Conservation (phyloP, 169 alveolate genomes). For the Cyclospora cayetanensis region DNA sequence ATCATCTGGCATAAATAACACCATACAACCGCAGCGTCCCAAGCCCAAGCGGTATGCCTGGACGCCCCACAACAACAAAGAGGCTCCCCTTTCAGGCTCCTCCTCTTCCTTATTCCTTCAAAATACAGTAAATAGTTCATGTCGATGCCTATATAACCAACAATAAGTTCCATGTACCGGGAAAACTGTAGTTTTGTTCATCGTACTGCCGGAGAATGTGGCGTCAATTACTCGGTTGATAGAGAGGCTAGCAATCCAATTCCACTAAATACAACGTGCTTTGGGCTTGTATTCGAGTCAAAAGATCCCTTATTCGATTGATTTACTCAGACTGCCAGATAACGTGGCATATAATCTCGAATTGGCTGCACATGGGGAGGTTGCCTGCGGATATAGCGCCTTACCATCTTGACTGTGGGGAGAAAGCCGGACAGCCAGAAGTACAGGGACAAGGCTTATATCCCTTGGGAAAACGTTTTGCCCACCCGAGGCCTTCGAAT, state of each 20-base stretch:
- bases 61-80: background rate
- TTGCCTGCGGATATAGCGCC: background rate
- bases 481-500: background rate
- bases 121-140: no score
- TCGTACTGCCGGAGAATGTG: no score
- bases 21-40: background rate
- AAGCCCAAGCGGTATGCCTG: background rate
- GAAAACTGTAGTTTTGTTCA: no score
- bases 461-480: background rate
- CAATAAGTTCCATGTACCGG: no score
- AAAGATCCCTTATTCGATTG: background rate
- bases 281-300: background rate
- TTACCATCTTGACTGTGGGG: slow-evolving; percentile 56
- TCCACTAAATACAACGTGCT: background rate
- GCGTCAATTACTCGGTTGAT: no score
- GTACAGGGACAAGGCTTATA: background rate
- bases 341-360: background rate
- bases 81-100: background rate
- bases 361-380: background rate
- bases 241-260: background rate
- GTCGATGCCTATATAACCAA: no score
- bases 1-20: background rate
- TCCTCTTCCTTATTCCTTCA: no score
- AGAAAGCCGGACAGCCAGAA: slow-evolving; percentile 6
- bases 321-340: background rate